Conservation (phyloP, 2,329 filamentous ascomycete genomes). For the Zymoseptoria ardabiliae region DNA sequence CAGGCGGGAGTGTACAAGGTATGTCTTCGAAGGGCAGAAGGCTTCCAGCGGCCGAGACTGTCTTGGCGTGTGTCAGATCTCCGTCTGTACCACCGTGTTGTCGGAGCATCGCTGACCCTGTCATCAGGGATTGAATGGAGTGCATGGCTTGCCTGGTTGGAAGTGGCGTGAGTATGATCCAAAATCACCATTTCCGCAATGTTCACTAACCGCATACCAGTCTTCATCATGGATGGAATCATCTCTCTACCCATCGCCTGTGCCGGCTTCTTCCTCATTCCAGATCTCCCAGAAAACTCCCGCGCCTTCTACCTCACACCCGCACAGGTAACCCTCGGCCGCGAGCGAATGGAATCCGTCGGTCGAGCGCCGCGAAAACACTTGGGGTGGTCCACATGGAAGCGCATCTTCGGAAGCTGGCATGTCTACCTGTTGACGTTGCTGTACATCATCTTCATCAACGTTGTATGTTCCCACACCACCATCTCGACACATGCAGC, state of each 20-base stretch:
- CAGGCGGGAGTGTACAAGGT: constrained; percentile 48
- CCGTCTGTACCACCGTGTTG: too few species aligned
- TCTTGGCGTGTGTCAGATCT: too few species aligned
- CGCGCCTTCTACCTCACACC: constrained; percentile 42
- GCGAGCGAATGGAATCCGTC: constrained; percentile 40
- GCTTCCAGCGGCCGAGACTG: too few species aligned
- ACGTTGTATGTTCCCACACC: constrained; percentile 41
- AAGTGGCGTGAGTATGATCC: constrained; percentile 33
- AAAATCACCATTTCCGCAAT: neutral
- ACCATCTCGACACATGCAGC: neutral
- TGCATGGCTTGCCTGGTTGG: constrained; percentile 39
- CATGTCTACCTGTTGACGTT: constrained; percentile 54
- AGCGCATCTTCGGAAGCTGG: constrained; percentile 53
- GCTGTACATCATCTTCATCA: constrained; percentile 59
- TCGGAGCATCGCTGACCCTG: too few species aligned
- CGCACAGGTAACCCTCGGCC: constrained; percentile 38
- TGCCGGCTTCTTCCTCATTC: constrained; percentile 42
- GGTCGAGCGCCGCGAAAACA: constrained; percentile 13
- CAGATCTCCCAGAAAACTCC: constrained; percentile 46
- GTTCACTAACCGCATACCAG: neutral
- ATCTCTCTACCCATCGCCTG: constrained; percentile 48
- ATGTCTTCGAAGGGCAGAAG: too few species aligned
- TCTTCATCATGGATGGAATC: constrained; percentile 39
- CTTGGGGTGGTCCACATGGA: constrained; percentile 39
- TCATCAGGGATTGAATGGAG: constrained; percentile 40